Evolutionary conservation across 2,329 filamentous ascomycete species (phyloP), one percentile per base, ranked within the genome.

Genomic region (Trichoderma lentiforme): DNA sequence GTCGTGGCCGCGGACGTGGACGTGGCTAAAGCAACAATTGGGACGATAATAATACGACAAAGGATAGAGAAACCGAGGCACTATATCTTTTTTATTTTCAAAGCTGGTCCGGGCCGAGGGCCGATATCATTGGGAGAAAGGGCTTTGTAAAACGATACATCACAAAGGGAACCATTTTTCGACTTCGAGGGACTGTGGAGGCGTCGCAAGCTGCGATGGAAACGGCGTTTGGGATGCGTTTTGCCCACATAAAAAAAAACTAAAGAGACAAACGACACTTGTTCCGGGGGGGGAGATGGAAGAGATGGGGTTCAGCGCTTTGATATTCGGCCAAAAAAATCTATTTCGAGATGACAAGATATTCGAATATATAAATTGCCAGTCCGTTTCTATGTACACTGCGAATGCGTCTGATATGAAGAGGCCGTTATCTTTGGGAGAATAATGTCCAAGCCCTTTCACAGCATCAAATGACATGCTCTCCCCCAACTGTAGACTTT

Each of bases 1-100:
- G 84, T 21, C 81, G 84, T 58, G 81, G 83, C 34, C 81, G 82
- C 24, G 83, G 83, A 9, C 80, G 82, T 70, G 81, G 82, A 73
- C 78, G 81, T 74, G 76, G 70, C 47, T 72, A 70, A 39, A 15
- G 26, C 21, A 14, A 36, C n/a, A 12, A 36, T 28, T 28, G 57
- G 65, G 56, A 58, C 65, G 26, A 12, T 53, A 26, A 69, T 69
- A 70, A 53, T 56, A 70, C 60, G 63, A 68, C 39, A 47, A 60
- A 32, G 39, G 47, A 30, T 14, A 47, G 53, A 60, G 51, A 53
- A 62, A 51, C 56, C 36, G 64, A 57, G 28, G 58, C 39, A 47
- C 62, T 61, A 64, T 26, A 62, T 69, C 57, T 39, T 62, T 28
- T 39, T 21, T 62, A 18, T 47, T 28, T 61, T 26, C 36, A 34